Evolutionary conservation across 805 yeast species (phyloP).

Genomic region (Yamadazyma phyllophila): DNA sequence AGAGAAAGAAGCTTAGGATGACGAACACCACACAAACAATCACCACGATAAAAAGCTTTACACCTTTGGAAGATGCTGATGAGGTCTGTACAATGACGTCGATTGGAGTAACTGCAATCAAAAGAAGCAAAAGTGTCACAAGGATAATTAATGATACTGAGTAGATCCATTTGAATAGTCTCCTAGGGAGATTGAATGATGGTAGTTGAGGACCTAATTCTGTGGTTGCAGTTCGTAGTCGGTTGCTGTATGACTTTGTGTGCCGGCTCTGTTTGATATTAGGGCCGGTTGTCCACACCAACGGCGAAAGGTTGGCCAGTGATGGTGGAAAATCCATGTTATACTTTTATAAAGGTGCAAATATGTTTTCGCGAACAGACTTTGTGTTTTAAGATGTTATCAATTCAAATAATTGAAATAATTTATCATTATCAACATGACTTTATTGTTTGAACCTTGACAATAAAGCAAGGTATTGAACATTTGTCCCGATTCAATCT

Average conservation of each 20-base stretch:
- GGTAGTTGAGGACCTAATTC: slow-evolving; percentile 14
- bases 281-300: background rate
- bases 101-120: slow-evolving; percentile 71
- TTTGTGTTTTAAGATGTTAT: background rate
- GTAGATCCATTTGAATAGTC: slow-evolving; percentile 26
- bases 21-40: slow-evolving; percentile 65
- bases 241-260: background rate
- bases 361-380: background rate
- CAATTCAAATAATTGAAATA: too few species aligned
- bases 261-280: background rate
- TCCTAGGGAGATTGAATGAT: slow-evolving; percentile 18
- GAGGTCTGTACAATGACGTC: slow-evolving; percentile 69
- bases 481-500: too few species aligned
- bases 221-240: slow-evolving; percentile 2
- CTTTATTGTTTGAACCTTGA: too few species aligned
- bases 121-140: slow-evolving; percentile 41
- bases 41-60: slow-evolving; percentile 79
- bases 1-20: slow-evolving; percentile 47
- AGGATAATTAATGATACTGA: slow-evolving; percentile 26
- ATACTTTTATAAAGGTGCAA: background rate
- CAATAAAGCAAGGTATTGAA: too few species aligned
- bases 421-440: too few species aligned
- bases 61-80: slow-evolving; percentile 55
- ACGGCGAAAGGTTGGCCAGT: slow-evolving; percentile 2
- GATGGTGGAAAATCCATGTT: slow-evolving; percentile 3